These are phyloP conservation scores for Blastobotrys chiropterorum DNA, from an alignment of 805 yeast genomes.

Conservation along the genomic window DNA sequence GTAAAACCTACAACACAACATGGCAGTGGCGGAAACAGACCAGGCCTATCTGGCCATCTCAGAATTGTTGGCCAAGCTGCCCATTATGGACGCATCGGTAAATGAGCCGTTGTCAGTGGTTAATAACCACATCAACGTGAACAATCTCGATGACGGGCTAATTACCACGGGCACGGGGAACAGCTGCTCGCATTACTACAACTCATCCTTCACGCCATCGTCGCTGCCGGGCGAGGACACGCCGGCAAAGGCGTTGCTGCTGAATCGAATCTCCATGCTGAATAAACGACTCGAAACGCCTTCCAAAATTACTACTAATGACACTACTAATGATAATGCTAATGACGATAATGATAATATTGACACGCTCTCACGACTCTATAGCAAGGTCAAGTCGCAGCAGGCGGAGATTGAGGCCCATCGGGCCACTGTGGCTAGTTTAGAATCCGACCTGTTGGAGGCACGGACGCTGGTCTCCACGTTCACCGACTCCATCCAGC, in stretches of 20 bases:
- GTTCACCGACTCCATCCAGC: constrained; percentile 28
- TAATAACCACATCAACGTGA: background rate
- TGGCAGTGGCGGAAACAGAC: constrained; percentile 13
- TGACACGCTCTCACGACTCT: constrained; percentile 13
- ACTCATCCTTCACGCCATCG: constrained; percentile 3
- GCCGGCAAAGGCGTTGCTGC: constrained; percentile 17
- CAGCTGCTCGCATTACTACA: background rate
- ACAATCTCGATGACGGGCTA: background rate
- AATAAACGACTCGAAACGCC: background rate
- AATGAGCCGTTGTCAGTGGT: background rate
- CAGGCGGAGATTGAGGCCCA: constrained; percentile 32
- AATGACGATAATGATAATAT: background rate
- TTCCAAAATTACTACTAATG: background rate
- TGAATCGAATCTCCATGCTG: constrained; percentile 11
- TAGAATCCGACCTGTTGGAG: constrained; percentile 28
- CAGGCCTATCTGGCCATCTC: constrained; percentile 21
- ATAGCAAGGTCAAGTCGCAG: constrained; percentile 29
- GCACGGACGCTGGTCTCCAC: constrained; percentile 31
- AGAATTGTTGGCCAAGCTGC: constrained; percentile 7
- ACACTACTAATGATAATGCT: background rate
- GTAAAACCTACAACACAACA: constrained; percentile 12
- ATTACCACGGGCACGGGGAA: background rate
- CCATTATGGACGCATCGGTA: background rate
- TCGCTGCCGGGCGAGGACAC: constrained; percentile 20
- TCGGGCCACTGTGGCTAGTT: constrained; percentile 28